These are phyloP conservation scores for Eucalyptus rudis DNA, from an alignment of 345 rosid genomes.

Conservation along the genomic window DNA sequence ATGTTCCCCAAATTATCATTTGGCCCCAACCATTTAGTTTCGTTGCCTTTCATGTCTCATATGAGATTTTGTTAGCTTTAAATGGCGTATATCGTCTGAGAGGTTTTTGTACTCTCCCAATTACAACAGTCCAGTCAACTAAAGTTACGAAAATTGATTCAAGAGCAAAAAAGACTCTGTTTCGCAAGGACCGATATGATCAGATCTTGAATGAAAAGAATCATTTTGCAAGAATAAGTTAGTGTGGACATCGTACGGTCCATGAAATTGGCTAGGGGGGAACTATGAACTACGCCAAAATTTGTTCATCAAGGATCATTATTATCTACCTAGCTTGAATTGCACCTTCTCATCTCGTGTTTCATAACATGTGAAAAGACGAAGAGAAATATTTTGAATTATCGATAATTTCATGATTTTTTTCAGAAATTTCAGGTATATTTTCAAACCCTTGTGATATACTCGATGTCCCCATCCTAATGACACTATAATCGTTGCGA, in stretches of 20 bases:
- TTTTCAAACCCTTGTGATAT: background rate
- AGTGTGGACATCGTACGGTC: background rate
- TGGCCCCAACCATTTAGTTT: too few species aligned
- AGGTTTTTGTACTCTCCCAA: background rate
- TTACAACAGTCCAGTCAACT: background rate
- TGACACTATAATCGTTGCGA: background rate
- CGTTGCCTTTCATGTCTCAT: too few species aligned
- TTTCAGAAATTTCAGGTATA: background rate
- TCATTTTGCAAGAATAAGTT: background rate
- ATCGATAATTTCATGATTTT: background rate
- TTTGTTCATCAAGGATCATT: background rate
- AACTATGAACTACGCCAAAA: background rate
- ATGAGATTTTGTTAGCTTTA: too few species aligned
- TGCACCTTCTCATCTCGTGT: background rate
- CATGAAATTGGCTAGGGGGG: background rate
- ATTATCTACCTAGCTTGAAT: background rate
- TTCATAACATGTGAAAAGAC: background rate
- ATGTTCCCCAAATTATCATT: too few species aligned
- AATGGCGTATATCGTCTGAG: background rate
- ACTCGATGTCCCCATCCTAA: background rate
- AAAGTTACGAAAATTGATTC: background rate
- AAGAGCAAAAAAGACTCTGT: background rate
- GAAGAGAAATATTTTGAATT: background rate
- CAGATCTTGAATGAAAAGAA: too few species aligned
- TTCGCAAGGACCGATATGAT: background rate